phyloP scores from a whole-genome alignment of 495 filamentous ascomycete species.

The Parmelia sp. region DNA sequence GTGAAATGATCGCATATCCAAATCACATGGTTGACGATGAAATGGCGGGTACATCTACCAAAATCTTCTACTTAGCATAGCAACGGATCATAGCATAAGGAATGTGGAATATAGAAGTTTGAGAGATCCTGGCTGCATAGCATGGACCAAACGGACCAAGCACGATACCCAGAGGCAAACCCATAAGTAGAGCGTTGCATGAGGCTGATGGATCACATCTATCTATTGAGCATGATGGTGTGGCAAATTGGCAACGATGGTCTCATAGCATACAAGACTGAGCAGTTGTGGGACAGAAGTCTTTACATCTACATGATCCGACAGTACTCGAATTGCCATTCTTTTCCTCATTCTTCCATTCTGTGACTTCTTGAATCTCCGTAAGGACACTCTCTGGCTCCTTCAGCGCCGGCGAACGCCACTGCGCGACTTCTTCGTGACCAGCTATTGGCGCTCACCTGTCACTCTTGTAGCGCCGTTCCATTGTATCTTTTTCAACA shows the following conservation, averaged over 20 bases:
- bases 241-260: not conserved
- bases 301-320: not conserved
- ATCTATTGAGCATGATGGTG: not conserved
- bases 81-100: no score
- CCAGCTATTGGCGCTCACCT: not conserved
- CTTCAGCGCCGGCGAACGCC: not conserved
- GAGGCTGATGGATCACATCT: no score
- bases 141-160: no score
- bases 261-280: not conserved
- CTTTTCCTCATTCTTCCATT: not conserved
- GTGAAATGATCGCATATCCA: not conserved
- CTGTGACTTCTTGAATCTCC: no score
- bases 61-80: no score
- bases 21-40: not conserved
- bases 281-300: not conserved
- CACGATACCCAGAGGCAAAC: no score
- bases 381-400: not conserved
- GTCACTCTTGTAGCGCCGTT: not conserved
- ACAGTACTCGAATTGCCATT: not conserved
- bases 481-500: not conserved
- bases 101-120: no score
- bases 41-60: no score
- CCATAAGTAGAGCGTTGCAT: no score
- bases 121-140: no score
- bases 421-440: not conserved